A percentile compares a stretch with the other conserved stretches of the same genome.
Evolutionary conservation across 202 grass and related monocot genomes (phyloP).

Genomic region (Dendrocalamus latiflorus): DNA sequence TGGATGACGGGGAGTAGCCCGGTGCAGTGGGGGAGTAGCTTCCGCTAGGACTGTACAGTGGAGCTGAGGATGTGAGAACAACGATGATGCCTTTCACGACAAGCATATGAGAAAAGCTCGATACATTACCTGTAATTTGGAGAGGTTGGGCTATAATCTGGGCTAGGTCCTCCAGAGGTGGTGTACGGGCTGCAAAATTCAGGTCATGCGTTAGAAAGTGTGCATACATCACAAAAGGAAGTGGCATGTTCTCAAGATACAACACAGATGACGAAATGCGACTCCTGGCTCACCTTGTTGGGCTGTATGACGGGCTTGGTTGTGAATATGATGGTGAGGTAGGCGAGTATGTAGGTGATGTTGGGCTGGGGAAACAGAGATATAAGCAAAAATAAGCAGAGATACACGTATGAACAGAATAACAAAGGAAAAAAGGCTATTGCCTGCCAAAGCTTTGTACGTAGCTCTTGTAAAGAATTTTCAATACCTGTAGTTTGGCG

Average conservation of each 20-base stretch:
- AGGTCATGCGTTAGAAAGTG: background rate
- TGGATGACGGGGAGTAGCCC: too few species aligned
- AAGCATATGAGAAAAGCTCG: too few species aligned
- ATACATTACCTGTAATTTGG: slow-evolving; percentile 87
- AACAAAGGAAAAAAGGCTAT: background rate
- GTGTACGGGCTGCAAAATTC: slow-evolving; percentile 51
- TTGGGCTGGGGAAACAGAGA: slow-evolving; percentile 43
- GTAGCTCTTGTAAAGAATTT: background rate
- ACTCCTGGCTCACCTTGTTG: too few species aligned
- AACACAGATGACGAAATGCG: too few species aligned
- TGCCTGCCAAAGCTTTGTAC: background rate
- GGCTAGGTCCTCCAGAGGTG: slow-evolving; percentile 59
- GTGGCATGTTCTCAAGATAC: background rate
- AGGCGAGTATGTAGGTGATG: slow-evolving; percentile 24
- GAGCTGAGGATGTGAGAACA: too few species aligned
- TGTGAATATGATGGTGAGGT: too few species aligned
- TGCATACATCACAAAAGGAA: background rate
- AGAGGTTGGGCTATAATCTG: slow-evolving; percentile 76
- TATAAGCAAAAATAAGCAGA: slow-evolving; percentile 2
- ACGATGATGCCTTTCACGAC: too few species aligned
- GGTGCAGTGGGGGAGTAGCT: too few species aligned
- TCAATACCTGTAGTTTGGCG: slow-evolving; percentile 88
- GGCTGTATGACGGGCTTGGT: too few species aligned
- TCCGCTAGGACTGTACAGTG: too few species aligned
- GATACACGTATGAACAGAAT: background rate